Evolutionary conservation across 129 eudicot species (phyloP), one percentile per base, ranked within the genome.

Genomic region (sunflower (Helianthus annuus)): DNA sequence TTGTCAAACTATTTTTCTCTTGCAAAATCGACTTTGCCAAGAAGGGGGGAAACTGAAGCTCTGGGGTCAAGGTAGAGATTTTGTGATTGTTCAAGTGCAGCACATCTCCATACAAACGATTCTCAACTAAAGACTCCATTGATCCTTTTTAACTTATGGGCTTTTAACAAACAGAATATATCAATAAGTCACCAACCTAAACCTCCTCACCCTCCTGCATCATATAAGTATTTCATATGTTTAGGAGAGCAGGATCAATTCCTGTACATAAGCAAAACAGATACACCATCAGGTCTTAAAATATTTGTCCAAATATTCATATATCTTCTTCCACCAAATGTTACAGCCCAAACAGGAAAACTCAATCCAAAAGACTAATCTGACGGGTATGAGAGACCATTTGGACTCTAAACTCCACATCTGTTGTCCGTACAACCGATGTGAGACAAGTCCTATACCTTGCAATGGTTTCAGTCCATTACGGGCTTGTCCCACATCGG

Each of bases 261-360:
- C 70, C 78, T 73, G 78, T 70, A 73, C 10, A 34, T 49, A 53
- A 53, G 15, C 52, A 62, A 34, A 61, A 14, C 63, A 73, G 17
- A 49, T 73, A 49, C 62, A 73, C 51, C 77, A 73, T 61, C 61
- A 72, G 69, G 64, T 10, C 7, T 4, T 56, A 19, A 22, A 27
- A 27, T 27, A 27, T 27, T 2, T 27, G 3, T 27, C 32, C 32
- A 27, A 27, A 27, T 27, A 27, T 27, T 27, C 32, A 19, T 19
- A 2, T 27, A 27, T 27, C 32, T 27, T 27, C 32, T 27, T 27
- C 2, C 2, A 27, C 32, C 32, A 27, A 27, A 24, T 24, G 29
- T 24, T 27, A 27, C 1, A 1, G 32, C 2, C 32, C 32, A 27
- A 27, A 27, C 32, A 27, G 3, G 32, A 27, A 2, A 27, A 2